Evolutionary conservation across 1,284 basidiomycete genomes (phyloP), one percentile per base, ranked within the genome.

Genomic region (Abortiporus biennis): DNA sequence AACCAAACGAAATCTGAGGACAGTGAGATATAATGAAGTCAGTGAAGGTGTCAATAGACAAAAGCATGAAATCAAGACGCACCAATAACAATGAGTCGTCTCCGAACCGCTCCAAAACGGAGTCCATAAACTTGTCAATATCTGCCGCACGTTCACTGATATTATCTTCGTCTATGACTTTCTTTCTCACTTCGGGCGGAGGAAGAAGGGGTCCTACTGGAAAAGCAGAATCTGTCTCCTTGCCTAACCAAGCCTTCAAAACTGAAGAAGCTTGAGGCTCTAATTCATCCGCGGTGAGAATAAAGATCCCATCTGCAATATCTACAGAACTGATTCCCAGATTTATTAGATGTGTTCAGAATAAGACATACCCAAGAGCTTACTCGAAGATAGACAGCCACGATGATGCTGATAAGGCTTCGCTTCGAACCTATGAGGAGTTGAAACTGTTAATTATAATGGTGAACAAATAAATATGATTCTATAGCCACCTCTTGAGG

Each of bases 1-100:
- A 32, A 4, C 45, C 45, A 20, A 47, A 44, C 4, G 45, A 36
- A 12, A 47, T 40, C 42, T 47, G 19, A 19, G 5, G 19, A 21
- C 9, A n/a, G 3, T n/a, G 24, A 36, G 1, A 3, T 6, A 21
- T 15, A 20, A 25, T 2, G 11, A 30, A 36, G 15, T n/a, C 25
- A 4, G 22, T 16, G 20, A 12, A 12, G 16, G 36, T 20, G 3
- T 13, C 9, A 19, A 15, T 6, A 15, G 20, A 34, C 13, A n/a
- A 46, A 36, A 21, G 38, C 42, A 15, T 42, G 17, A 20, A 46
- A 22, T 8, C 25, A 38, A 13, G 20, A 8, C 16, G 23, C 24
- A 1, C 40, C 13, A 31, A 40, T 6, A 40, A 13, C 25, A 32
- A 9, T 8, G 25, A 31, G 6, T 22, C 13, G 8, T 24, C 22